Evolutionary conservation across 768 basidiomycete species (phyloP).

Genomic region (Boletus pseudo-olivaceus): DNA sequence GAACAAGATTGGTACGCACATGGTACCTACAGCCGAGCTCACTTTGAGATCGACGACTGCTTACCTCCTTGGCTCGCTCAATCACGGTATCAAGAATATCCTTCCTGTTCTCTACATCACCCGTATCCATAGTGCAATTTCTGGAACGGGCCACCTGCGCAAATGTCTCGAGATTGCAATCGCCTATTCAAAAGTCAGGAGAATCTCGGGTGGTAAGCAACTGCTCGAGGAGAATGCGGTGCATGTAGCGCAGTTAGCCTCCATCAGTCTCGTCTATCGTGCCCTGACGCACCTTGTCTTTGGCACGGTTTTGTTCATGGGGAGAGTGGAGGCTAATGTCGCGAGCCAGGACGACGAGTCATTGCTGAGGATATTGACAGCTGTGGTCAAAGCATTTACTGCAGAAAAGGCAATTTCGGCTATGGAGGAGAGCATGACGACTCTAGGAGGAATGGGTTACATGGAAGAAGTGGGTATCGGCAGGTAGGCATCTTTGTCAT

Average conservation of each 20-base stretch:
- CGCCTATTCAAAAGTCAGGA: conserved; percentile 58
- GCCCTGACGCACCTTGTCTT: conserved; percentile 63
- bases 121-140: conserved; percentile 60
- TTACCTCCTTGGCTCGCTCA: conserved; percentile 56
- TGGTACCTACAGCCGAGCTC: conserved; percentile 74
- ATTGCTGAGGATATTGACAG: conserved; percentile 62
- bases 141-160: conserved; percentile 53
- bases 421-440: conserved; percentile 73
- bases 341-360: conserved; percentile 47
- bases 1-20: conserved; percentile 73
- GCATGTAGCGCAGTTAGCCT: conserved; percentile 64
- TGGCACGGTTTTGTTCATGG: conserved; percentile 55
- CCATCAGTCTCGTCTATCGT: conserved; percentile 58
- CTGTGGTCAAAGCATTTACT: conserved; percentile 66
- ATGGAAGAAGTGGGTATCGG: conserved; percentile 81
- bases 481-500: conserved; percentile 31
- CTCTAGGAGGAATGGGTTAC: conserved; percentile 75
- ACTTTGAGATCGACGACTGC: conserved; percentile 55
- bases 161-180: conserved; percentile 64
- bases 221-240: conserved; percentile 53
- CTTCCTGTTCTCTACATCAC: conserved; percentile 76
- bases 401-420: conserved; percentile 59
- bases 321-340: conserved; percentile 55
- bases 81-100: conserved; percentile 64
- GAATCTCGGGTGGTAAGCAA: conserved; percentile 47